Conservation (phyloP, 192 early-diverging fungal species). For the Haplosporangium gracile region DNA sequence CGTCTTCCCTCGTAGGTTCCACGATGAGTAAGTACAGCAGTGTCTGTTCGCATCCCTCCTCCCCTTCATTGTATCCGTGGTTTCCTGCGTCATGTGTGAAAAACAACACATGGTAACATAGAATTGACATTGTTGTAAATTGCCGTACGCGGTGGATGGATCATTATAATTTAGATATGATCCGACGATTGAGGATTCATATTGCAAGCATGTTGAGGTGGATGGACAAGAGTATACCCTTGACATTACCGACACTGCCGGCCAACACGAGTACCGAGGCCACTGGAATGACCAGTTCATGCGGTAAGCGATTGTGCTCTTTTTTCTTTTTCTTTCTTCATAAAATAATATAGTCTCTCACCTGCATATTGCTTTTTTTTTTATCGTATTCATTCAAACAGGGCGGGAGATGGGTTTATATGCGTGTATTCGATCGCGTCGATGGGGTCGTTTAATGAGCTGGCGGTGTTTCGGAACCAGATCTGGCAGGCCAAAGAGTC, state of each 20-base stretch:
- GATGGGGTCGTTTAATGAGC: conserved; percentile 81
- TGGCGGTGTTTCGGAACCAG: conserved; percentile 76
- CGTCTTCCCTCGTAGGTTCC: background rate
- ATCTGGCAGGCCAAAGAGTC: conserved; percentile 88
- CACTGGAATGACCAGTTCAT: conserved; percentile 48
- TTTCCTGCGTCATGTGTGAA: background rate
- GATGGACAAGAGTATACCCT: conserved; percentile 78
- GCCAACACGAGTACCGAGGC: conserved; percentile 84
- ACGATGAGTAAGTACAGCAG: conserved; percentile 13
- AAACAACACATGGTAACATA: too few relatives aligned
- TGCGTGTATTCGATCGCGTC: conserved; percentile 88
- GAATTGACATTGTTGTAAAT: background rate
- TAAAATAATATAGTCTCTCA: too few relatives aligned
- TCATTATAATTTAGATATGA: conserved; percentile 8
- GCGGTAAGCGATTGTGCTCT: conserved; percentile 25
- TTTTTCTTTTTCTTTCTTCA: background rate
- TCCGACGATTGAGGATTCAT: conserved; percentile 64
- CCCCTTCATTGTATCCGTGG: background rate
- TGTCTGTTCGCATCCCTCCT: background rate
- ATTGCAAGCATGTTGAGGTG: conserved; percentile 81
- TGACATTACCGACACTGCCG: conserved; percentile 86
- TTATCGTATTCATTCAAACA: conserved; percentile 16
- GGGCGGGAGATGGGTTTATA: conserved; percentile 90
- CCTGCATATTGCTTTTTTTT: background rate
- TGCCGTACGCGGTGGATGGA: background rate